Percentiles rank a stretch among this genome's conserved stretches.
Evolutionary conservation across 1,139 yeast genomes (phyloP).

Genomic region (Blastobotrys buckinghamii): DNA sequence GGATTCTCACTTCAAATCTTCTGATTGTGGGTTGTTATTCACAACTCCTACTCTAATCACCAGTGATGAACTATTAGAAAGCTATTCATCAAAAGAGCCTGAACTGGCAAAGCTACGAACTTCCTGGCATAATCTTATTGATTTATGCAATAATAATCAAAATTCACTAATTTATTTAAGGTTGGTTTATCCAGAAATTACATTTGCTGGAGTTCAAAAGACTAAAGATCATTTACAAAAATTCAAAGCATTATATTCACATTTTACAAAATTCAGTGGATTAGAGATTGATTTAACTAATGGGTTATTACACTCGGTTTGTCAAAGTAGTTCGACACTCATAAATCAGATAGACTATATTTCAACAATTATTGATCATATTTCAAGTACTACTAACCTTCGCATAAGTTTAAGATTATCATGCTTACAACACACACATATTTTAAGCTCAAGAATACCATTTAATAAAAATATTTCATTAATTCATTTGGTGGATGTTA

Average conservation of each 20-base stretch:
- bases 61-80: slow-evolving; percentile 13
- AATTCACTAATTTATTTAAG: slow-evolving; percentile 11
- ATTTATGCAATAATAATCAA: slow-evolving; percentile 10
- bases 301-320: slow-evolving; percentile 11
- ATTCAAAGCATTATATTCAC: slow-evolving; percentile 6
- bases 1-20: slow-evolving; percentile 10
- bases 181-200: slow-evolving; percentile 14
- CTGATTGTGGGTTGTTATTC: slow-evolving; percentile 10
- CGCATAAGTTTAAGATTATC: slow-evolving; percentile 12
- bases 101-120: slow-evolving; percentile 8
- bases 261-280: slow-evolving; percentile 12
- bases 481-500: slow-evolving; percentile 15
- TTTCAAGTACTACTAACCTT: slow-evolving; percentile 4
- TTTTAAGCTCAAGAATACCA: slow-evolving; percentile 10
- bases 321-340: slow-evolving; percentile 4
- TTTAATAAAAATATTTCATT: slow-evolving; percentile 6
- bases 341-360: slow-evolving; percentile 9
- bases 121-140: slow-evolving; percentile 14
- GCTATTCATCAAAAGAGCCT: slow-evolving; percentile 4
- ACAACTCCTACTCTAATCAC: slow-evolving; percentile 13
- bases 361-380: slow-evolving; percentile 5
- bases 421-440: slow-evolving; percentile 12
- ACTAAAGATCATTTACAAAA: slow-evolving; percentile 8
- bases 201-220: slow-evolving; percentile 8
- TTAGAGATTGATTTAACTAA: slow-evolving; percentile 16